Evolutionary conservation across 108 stramenopile genomes (phyloP).

Genomic region (Nitzschia sp.): DNA sequence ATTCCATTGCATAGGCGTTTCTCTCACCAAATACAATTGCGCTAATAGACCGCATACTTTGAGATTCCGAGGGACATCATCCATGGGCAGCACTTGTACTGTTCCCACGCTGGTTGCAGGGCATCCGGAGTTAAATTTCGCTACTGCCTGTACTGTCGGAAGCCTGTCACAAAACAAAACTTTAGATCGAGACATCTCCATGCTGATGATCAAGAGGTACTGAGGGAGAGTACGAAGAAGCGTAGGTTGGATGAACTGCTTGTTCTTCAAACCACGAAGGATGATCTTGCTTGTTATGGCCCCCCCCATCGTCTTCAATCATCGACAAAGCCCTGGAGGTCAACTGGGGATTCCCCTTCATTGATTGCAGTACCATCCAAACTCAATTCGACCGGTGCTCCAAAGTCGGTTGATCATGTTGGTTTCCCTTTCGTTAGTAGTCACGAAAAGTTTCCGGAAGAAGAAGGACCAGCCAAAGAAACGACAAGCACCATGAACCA

Average conservation of each 20-base stretch:
- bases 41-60: constrained; percentile 61
- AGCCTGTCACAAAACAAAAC: constrained; percentile 79
- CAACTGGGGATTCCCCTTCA: too few species aligned
- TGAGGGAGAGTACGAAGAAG: neutral
- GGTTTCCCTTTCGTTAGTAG: too few species aligned
- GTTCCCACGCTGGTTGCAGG: constrained; percentile 64
- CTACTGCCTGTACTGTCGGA: constrained; percentile 69
- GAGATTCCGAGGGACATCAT: constrained; percentile 56
- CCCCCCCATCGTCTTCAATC: too few species aligned
- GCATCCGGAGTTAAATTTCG: constrained; percentile 77
- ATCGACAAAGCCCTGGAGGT: too few species aligned
- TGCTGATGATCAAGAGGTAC: constrained; percentile 20
- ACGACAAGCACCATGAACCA: too few species aligned
- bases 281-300: too few species aligned
- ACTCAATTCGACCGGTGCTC: too few species aligned
- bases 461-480: too few species aligned
- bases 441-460: too few species aligned
- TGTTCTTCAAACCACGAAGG: neutral
- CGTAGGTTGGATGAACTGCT: neutral
- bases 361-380: too few species aligned
- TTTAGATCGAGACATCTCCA: constrained; percentile 70
- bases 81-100: constrained; percentile 72
- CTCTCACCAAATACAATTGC: neutral
- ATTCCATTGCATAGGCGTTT: neutral
- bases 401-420: too few species aligned